Conservation (phyloP, 805 yeast species). For the Zygoascus biomembranicola region DNA sequence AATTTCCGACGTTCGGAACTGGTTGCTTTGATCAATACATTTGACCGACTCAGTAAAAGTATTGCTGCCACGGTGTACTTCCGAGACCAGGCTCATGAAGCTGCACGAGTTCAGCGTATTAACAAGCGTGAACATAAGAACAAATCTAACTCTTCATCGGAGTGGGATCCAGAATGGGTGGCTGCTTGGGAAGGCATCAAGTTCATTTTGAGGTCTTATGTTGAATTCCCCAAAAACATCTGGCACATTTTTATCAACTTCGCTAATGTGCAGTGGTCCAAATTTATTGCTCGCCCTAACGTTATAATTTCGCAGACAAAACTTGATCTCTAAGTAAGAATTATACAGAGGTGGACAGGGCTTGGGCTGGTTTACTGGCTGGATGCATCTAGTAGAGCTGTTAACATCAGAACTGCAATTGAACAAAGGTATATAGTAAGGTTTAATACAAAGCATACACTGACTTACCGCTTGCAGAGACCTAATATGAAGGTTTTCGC, state of each 20-base stretch:
- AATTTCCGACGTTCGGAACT: slow-evolving; percentile 71
- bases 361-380: not conserved
- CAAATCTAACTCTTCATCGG: slow-evolving; percentile 13
- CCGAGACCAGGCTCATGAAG: slow-evolving; percentile 16
- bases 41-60: slow-evolving; percentile 84
- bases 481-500: too few relatives aligned
- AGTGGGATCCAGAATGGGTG: slow-evolving; percentile 40
- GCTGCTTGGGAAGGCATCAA: slow-evolving; percentile 51
- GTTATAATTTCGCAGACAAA: not conserved
- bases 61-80: slow-evolving; percentile 67
- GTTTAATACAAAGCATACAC: too few relatives aligned
- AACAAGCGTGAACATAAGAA: slow-evolving; percentile 9
- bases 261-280: slow-evolving; percentile 58
- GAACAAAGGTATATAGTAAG: too few relatives aligned
- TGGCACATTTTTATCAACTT: slow-evolving; percentile 43
- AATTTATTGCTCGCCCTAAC: slow-evolving; percentile 47
- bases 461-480: too few relatives aligned
- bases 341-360: not conserved
- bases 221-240: slow-evolving; percentile 57
- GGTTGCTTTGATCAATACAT: slow-evolving; percentile 85
- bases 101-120: slow-evolving; percentile 5
- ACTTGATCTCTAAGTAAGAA: not conserved
- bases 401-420: too few relatives aligned
- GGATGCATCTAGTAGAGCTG: too few relatives aligned
- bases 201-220: slow-evolving; percentile 60